These are phyloP conservation scores for Boletus vinaceobasis DNA, from an alignment of 768 basidiomycete genomes.

Conservation along the genomic window DNA sequence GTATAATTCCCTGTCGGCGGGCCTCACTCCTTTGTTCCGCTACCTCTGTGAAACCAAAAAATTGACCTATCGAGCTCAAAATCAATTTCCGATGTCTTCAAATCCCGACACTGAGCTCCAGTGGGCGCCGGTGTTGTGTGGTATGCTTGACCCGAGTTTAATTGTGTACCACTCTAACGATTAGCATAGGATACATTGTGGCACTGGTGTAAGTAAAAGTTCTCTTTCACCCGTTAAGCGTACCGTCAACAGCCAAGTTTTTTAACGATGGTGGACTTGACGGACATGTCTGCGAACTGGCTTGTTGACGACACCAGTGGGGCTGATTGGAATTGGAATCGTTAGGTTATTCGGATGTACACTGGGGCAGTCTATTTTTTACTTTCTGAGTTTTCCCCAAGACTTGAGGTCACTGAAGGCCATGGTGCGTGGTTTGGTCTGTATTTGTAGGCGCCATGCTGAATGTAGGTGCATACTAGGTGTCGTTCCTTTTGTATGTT, in stretches of 20 bases:
- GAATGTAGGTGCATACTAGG: background rate
- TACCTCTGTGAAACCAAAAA: background rate
- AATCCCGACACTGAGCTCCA: background rate
- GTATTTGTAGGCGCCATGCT: background rate
- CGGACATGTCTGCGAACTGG: no score
- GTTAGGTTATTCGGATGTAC: background rate
- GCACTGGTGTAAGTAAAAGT: background rate
- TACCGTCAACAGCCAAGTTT: background rate
- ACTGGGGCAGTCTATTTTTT: background rate
- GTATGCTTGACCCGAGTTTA: background rate
- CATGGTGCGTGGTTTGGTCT: background rate
- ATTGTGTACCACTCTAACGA: background rate
- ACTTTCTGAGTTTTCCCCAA: slow-evolving; percentile 3
- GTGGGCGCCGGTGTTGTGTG: background rate
- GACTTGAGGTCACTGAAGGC: slow-evolving; percentile 5
- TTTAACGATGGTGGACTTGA: no score
- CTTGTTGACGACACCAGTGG: background rate
- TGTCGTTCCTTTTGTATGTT: slow-evolving; percentile 1
- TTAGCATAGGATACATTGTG: slow-evolving; percentile 1
- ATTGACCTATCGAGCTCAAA: background rate
- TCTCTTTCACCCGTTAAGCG: background rate
- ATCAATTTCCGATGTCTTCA: background rate
- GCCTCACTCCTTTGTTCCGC: no score
- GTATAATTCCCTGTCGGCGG: no score
- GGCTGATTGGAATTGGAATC: background rate